Conservation (phyloP, 1,139 yeast genomes). For the Pichia norvegensis region DNA sequence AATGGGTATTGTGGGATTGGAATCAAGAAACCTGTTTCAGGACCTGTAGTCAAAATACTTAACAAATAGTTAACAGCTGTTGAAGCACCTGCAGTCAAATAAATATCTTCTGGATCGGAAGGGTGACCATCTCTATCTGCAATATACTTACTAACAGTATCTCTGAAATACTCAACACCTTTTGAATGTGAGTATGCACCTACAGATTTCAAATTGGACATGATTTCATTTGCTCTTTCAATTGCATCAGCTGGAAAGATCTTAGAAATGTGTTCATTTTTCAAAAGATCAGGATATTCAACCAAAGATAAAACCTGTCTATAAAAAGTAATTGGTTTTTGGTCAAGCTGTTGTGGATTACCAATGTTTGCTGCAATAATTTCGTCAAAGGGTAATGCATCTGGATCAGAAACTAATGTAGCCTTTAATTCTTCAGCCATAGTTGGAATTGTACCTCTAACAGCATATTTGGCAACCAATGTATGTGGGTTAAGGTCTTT, state of each 20-base stretch:
- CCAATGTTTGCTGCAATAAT: slow-evolving; percentile 92
- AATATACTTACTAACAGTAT: slow-evolving; percentile 77
- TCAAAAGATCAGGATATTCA: slow-evolving; percentile 71
- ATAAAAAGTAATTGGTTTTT: slow-evolving; percentile 89
- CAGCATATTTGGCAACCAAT: slow-evolving; percentile 87
- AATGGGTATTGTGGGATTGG: slow-evolving; percentile 98
- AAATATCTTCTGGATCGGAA: slow-evolving; percentile 64
- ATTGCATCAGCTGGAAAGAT: slow-evolving; percentile 65
- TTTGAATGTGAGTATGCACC: slow-evolving; percentile 95
- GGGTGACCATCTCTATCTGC: slow-evolving; percentile 59
- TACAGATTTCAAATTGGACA: slow-evolving; percentile 64
- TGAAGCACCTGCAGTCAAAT: slow-evolving; percentile 89
- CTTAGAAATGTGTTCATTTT: slow-evolving; percentile 27
- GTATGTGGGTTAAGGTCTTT: slow-evolving; percentile 65
- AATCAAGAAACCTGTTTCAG: slow-evolving; percentile 73
- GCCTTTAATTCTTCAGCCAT: slow-evolving; percentile 78
- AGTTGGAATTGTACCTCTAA: slow-evolving; percentile 87
- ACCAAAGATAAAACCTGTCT: slow-evolving; percentile 80
- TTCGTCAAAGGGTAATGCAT: slow-evolving; percentile 63
- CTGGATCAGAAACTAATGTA: slow-evolving; percentile 44
- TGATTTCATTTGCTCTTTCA: slow-evolving; percentile 54
- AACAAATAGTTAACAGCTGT: slow-evolving; percentile 76
- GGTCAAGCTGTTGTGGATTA: slow-evolving; percentile 94
- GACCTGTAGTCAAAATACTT: slow-evolving; percentile 59
- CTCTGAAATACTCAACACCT: slow-evolving; percentile 66